Base-by-base conservation (phyloP, 2,329 filamentous ascomycete genomes). In the Aureobasidium zeae region DNA sequence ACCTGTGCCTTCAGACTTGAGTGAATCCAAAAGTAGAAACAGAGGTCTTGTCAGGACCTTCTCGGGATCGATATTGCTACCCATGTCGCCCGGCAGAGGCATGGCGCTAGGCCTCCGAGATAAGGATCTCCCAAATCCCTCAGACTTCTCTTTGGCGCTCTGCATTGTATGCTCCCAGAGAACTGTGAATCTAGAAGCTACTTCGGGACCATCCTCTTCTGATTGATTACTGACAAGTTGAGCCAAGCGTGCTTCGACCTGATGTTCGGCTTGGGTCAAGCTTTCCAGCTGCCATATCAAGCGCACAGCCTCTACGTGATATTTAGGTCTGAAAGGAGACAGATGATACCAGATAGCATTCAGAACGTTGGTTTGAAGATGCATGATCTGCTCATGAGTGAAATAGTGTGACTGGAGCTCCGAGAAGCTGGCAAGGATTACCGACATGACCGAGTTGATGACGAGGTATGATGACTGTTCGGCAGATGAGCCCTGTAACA, bases 231-330 rank as follows among this genome's bases (percentile, higher is more conserved):
- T 13, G 17, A 47, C 37, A n/a, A 47, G 37, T 12, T 30, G 19
- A 6, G 45, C 37, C 19, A 47, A 15, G 11, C 37, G 45, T 11
- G 45, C 45, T 37, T 47, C 45, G 8, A 47, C 38, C 12, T 35
- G 30, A 13, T 39, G 30, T 13, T 34, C 29, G 16, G 24, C 34
- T 19, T 24, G 30, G 1, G 81, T 76, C 10, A 94, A 73, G 1
- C 79, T 76, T 53, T 96, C 87, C 39, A 98, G 67, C 51, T 86
- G 79, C 85, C 91, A 94, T 28, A 98, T 67, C 52, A 79, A 82
- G 46, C 84, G 79, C 7, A 93, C 85, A 13, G 87, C 81, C 65
- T 98, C 93, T 22, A 98, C 88, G 57, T 96, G 91, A 52, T 89
- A 93, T 57, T 94, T 94, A 0, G 88, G 87, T 49, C 81, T 80